A percentile compares a stretch with the other conserved stretches of the same genome.
Evolutionary conservation across 306 rosid genomes (phyloP).

Genomic region (Acacia acuminata): DNA sequence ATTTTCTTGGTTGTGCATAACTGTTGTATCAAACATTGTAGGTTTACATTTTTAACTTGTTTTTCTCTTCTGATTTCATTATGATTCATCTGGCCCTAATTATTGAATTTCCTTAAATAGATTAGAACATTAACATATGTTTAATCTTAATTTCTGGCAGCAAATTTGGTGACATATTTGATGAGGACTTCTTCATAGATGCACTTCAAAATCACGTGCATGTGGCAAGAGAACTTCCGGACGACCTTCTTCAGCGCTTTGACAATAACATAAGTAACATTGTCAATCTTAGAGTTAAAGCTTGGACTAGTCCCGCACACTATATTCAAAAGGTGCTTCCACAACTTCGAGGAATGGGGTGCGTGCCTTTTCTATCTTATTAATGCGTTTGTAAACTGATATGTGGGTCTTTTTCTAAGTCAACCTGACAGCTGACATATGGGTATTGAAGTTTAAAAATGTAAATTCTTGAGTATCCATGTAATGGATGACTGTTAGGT

Average conservation of each 20-base stretch:
- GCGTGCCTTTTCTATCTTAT: slow-evolving; percentile 38
- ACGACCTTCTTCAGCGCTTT: slow-evolving; percentile 67
- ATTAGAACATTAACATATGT: slow-evolving; percentile 21
- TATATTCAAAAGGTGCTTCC: slow-evolving; percentile 97
- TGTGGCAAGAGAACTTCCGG: slow-evolving; percentile 82
- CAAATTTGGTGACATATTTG: slow-evolving; percentile 82
- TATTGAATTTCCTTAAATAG: not conserved
- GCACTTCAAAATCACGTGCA: slow-evolving; percentile 65
- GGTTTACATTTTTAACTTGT: not conserved
- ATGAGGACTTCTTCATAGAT: slow-evolving; percentile 82
- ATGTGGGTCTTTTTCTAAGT: not conserved
- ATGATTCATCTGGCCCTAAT: not conserved
- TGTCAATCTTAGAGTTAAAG: slow-evolving; percentile 93
- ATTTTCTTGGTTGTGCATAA: slow-evolving; percentile 15
- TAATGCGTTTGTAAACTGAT: not conserved
- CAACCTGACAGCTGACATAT: not conserved
- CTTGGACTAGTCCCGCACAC: slow-evolving; percentile 86
- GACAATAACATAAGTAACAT: slow-evolving; percentile 89
- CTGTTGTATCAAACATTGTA: not conserved
- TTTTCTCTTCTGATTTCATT: slow-evolving; percentile 14
- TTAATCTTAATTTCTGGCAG: slow-evolving; percentile 53
- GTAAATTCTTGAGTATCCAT: slow-evolving; percentile 20
- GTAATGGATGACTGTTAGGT: slow-evolving; percentile 16
- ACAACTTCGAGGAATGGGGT: slow-evolving; percentile 74
- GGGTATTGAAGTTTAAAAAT: not conserved